These are phyloP conservation scores for Cryphonectria carpinicola DNA, from an alignment of 2,329 filamentous ascomycete genomes.

Conservation along the genomic window DNA sequence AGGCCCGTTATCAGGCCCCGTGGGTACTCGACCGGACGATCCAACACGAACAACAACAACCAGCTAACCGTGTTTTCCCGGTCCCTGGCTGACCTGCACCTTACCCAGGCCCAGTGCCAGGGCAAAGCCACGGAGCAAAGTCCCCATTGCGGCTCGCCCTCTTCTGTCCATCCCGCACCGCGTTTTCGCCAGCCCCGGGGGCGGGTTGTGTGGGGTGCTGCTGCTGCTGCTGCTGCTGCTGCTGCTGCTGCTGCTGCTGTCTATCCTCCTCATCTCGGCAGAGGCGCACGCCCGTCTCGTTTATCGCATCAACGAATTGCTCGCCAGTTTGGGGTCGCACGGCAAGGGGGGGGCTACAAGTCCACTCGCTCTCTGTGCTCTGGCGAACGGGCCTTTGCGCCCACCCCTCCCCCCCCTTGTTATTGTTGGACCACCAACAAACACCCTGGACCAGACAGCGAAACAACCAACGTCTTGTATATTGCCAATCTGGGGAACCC, in stretches of 20 bases:
- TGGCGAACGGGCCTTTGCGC: not conserved
- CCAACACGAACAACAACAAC: not conserved
- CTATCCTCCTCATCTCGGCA: not conserved
- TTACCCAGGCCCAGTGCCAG: not conserved
- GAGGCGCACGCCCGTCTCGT: not conserved
- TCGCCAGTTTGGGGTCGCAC: not conserved
- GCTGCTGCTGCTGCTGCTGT: not conserved
- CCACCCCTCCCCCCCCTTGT: not conserved
- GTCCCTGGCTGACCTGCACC: not conserved
- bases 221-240: not conserved
- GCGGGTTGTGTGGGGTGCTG: not conserved
- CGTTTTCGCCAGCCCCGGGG: not conserved
- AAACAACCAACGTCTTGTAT: not conserved
- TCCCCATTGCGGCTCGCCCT: not conserved
- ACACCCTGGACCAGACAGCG: not conserved
- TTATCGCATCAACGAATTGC: not conserved
- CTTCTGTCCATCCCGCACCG: not conserved
- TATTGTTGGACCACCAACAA: not conserved
- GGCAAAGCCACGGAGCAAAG: not conserved
- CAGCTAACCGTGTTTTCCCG: not conserved
- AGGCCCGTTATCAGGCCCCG: not conserved
- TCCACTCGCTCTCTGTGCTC: not conserved
- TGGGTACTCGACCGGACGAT: not conserved
- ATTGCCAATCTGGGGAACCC: slow-evolving; percentile 1
- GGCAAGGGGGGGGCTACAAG: not conserved